These are phyloP conservation scores for Microdochium bolleyi DNA, from an alignment of 2,329 filamentous ascomycete genomes.

Conservation along the genomic window DNA sequence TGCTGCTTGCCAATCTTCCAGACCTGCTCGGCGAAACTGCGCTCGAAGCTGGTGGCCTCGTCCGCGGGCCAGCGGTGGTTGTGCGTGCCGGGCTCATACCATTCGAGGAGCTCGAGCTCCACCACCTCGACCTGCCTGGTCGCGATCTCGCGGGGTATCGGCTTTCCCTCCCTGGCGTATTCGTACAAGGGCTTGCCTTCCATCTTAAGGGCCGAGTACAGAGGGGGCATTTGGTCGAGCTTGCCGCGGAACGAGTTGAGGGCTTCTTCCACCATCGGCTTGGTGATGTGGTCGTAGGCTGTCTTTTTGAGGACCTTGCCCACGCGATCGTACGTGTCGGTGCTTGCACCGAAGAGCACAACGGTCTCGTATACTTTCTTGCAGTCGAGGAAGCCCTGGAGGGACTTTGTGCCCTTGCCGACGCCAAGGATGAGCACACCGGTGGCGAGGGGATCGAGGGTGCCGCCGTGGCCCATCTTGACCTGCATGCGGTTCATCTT, in stretches of 20 bases:
- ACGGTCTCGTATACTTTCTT: slow-evolving; percentile 90
- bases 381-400: slow-evolving; percentile 74
- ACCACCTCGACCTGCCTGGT: slow-evolving; percentile 70
- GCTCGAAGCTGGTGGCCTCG: slow-evolving; percentile 69
- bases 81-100: slow-evolving; percentile 75
- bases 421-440: slow-evolving; percentile 87
- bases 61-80: slow-evolving; percentile 70
- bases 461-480: slow-evolving; percentile 95
- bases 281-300: slow-evolving; percentile 74
- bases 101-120: slow-evolving; percentile 76
- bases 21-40: slow-evolving; percentile 65
- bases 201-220: slow-evolving; percentile 89
- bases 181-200: slow-evolving; percentile 93
- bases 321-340: slow-evolving; percentile 82
- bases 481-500: slow-evolving; percentile 59
- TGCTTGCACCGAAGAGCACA: slow-evolving; percentile 83
- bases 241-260: slow-evolving; percentile 70
- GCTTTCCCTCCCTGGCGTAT: slow-evolving; percentile 84
- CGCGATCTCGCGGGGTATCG: slow-evolving; percentile 78
- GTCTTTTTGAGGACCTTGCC: slow-evolving; percentile 75
- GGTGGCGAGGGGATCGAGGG: slow-evolving; percentile 87
- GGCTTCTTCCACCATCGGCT: slow-evolving; percentile 67
- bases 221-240: slow-evolving; percentile 81
- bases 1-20: slow-evolving; percentile 55
- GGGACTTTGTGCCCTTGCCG: slow-evolving; percentile 77